Conservation (phyloP, 768 basidiomycete species). For the Panaeolus cyanescens region DNA sequence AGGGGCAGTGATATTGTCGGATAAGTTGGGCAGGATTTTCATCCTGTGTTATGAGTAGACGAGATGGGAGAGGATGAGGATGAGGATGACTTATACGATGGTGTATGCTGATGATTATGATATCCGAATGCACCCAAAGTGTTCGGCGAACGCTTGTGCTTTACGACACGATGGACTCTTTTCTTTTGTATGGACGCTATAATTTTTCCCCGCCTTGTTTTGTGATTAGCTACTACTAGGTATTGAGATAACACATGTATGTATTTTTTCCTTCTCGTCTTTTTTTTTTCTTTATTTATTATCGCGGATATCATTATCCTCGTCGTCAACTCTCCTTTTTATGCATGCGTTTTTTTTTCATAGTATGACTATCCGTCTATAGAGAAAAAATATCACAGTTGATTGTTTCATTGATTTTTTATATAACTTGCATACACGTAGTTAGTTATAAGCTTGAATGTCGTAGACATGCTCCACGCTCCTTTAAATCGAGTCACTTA, state of each 20-base stretch:
- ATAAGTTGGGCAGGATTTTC: conserved; percentile 69
- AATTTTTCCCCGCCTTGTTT: background rate
- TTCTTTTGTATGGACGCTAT: background rate
- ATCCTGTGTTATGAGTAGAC: conserved; percentile 65
- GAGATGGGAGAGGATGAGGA: background rate
- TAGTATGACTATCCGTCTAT: background rate
- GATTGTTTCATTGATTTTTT: too few species aligned
- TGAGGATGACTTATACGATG: background rate
- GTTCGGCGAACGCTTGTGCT: too few species aligned
- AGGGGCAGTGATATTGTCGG: conserved; percentile 70
- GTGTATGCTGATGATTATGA: background rate
- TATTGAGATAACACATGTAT: background rate
- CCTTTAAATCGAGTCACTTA: too few species aligned
- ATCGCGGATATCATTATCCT: background rate
- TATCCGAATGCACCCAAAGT: too few species aligned
- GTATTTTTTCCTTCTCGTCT: background rate
- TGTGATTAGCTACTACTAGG: background rate
- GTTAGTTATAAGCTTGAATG: too few species aligned
- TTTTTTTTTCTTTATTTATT: background rate
- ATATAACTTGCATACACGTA: too few species aligned
- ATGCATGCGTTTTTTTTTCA: background rate
- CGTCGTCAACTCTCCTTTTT: background rate
- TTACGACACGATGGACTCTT: too few species aligned
- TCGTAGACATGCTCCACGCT: too few species aligned
- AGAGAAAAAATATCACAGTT: background rate